Percentiles rank a stretch among this genome's conserved stretches.
Evolutionary conservation across 1,284 basidiomycete genomes (phyloP).

Genomic region (Ganoderma leucocontextum): DNA sequence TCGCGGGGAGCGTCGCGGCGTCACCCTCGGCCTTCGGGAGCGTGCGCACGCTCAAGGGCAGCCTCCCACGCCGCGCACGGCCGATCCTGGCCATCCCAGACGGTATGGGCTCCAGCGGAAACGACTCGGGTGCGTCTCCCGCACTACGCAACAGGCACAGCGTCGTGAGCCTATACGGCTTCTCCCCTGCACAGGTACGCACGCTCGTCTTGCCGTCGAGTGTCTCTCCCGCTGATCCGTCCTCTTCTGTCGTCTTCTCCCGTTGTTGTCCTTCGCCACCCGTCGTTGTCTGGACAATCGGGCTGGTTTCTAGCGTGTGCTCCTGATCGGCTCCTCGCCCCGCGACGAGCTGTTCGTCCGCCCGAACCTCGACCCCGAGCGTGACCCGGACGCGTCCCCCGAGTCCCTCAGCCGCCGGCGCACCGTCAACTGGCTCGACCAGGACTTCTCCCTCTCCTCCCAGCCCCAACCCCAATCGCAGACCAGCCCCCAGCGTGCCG

Average conservation of each 20-base stretch:
- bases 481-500: background rate
- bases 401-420: slow-evolving; percentile 48
- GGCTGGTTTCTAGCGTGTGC: slow-evolving; percentile 52
- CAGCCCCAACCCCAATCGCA: slow-evolving; percentile 3
- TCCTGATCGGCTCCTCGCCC: slow-evolving; percentile 72
- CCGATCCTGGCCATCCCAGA: slow-evolving; percentile 56
- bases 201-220: background rate
- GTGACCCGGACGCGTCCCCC: slow-evolving; percentile 37
- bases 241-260: slow-evolving; percentile 7
- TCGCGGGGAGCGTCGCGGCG: slow-evolving; percentile 11
- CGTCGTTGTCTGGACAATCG: background rate
- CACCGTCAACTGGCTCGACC: slow-evolving; percentile 55
- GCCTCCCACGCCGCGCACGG: slow-evolving; percentile 47
- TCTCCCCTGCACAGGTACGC: slow-evolving; percentile 76
- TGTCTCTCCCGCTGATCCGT: slow-evolving; percentile 12
- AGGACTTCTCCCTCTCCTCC: slow-evolving; percentile 39
- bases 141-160: slow-evolving; percentile 60
- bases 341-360: slow-evolving; percentile 48
- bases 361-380: slow-evolving; percentile 28
- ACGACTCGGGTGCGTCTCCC: slow-evolving; percentile 41
- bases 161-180: slow-evolving; percentile 66
- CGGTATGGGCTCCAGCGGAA: slow-evolving; percentile 37
- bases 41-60: slow-evolving; percentile 34
- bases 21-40: slow-evolving; percentile 3
- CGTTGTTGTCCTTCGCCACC: background rate